These are phyloP conservation scores for Scheffersomyces amazonensis DNA, from an alignment of 805 yeast species.

Conservation along the genomic window DNA sequence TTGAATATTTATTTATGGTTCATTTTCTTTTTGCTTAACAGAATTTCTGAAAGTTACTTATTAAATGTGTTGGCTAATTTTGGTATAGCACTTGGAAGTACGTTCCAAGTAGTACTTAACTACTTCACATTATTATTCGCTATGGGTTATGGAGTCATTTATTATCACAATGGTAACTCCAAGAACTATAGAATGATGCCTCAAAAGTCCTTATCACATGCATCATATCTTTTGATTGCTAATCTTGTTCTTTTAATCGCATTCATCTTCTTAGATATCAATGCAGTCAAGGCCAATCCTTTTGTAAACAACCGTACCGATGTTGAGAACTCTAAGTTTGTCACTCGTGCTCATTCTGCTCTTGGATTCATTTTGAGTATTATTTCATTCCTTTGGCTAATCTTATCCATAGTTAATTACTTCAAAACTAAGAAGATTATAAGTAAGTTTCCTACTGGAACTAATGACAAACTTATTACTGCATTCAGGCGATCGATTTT, in stretches of 20 bases:
- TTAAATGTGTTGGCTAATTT: not conserved
- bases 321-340: too few relatives aligned
- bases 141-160: slow-evolving; percentile 36
- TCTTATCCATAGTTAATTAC: slow-evolving; percentile 16
- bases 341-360: too few relatives aligned
- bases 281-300: too few relatives aligned
- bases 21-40: slow-evolving; percentile 10
- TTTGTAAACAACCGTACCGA: too few relatives aligned
- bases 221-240: slow-evolving; percentile 1
- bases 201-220: slow-evolving; percentile 1
- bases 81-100: not conserved
- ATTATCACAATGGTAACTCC: slow-evolving; percentile 19
- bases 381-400: slow-evolving; percentile 11
- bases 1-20: slow-evolving; percentile 2
- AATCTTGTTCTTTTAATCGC: not conserved
- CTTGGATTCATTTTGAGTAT: too few relatives aligned
- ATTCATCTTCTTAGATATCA: too few relatives aligned
- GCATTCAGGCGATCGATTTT: slow-evolving; percentile 25
- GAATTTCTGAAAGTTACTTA: not conserved
- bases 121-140: slow-evolving; percentile 21
- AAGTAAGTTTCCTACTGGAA: slow-evolving; percentile 18
- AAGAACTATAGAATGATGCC: slow-evolving; percentile 23
- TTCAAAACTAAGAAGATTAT: slow-evolving; percentile 25
- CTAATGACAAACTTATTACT: slow-evolving; percentile 13
- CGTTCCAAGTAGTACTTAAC: slow-evolving; percentile 6